Conservation (phyloP, 2,329 filamentous ascomycete species). For the Penicillium thymicola region DNA sequence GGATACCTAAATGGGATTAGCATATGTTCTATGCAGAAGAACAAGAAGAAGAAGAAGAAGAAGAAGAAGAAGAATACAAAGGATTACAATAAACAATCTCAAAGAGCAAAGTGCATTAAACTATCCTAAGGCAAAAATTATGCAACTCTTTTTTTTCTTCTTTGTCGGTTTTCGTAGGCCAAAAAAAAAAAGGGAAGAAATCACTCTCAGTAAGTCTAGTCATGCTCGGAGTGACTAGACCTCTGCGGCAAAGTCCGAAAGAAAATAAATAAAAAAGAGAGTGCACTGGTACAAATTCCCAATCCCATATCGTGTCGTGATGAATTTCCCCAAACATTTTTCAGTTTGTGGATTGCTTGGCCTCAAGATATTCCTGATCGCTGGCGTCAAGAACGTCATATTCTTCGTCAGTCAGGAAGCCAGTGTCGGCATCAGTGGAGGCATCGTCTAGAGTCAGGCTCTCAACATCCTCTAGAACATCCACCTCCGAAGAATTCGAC, state of each 20-base stretch:
- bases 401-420: conserved; percentile 94
- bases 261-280: conserved; percentile 2
- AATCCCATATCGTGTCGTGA: conserved; percentile 14
- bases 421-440: conserved; percentile 56
- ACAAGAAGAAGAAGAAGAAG: neutral
- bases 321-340: neutral
- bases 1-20: neutral
- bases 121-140: conserved; percentile 12
- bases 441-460: conserved; percentile 53
- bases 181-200: conserved; percentile 1
- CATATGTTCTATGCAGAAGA: neutral
- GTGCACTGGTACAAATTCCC: conserved; percentile 19
- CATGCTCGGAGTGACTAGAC: conserved; percentile 19
- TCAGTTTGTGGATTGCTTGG: conserved; percentile 25
- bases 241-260: conserved; percentile 8
- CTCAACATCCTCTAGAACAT: conserved; percentile 53
- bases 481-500: conserved; percentile 50
- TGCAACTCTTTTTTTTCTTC: conserved; percentile 8
- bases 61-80: neutral
- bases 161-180: conserved; percentile 7
- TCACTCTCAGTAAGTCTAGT: conserved; percentile 16
- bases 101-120: conserved; percentile 14
- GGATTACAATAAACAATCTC: neutral
- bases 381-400: conserved; percentile 96
- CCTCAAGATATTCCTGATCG: conserved; percentile 74